Percentiles rank a stretch among this genome's conserved stretches.
Evolutionary conservation across 1,284 basidiomycete genomes (phyloP).

Genomic region (Pseudozyma sp.): DNA sequence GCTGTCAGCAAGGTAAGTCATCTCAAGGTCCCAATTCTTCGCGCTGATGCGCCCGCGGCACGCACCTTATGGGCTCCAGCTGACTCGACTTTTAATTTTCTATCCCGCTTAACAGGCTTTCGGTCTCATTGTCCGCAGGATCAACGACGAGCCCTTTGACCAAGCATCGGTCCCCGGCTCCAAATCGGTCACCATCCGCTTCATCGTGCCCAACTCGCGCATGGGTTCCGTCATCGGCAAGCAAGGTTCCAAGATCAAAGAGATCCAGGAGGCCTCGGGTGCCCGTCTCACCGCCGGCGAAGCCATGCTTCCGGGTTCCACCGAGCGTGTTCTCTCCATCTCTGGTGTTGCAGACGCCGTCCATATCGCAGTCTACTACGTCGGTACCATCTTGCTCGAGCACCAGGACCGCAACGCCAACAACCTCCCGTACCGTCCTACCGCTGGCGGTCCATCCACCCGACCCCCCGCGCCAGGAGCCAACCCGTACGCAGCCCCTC

Average conservation of each 20-base stretch:
- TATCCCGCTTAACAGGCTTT: conserved; percentile 79
- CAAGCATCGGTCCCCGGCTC: conserved; percentile 96
- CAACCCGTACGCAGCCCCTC: conserved; percentile 23
- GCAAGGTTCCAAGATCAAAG: conserved; percentile 97
- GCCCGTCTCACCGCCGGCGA: conserved; percentile 96
- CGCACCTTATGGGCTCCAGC: not conserved
- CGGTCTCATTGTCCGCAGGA: conserved; percentile 95
- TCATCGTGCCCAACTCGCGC: conserved; percentile 96
- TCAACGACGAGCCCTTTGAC: conserved; percentile 99
- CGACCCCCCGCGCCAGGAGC: conserved; percentile 20
- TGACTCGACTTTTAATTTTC: not conserved
- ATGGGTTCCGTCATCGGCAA: conserved; percentile 99
- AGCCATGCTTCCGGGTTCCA: conserved; percentile 98
- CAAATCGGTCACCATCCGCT: conserved; percentile 96
- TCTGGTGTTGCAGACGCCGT: conserved; percentile 99
- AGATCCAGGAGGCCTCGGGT: conserved; percentile 98
- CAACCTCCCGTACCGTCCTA: conserved; percentile 69
- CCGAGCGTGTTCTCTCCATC: conserved; percentile 90
- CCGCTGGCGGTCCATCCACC: conserved; percentile 45
- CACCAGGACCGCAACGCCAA: conserved; percentile 77
- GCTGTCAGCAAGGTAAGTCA: conserved; percentile 90
- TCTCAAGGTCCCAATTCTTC: too few species aligned
- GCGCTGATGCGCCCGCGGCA: not conserved
- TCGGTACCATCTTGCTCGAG: conserved; percentile 95
- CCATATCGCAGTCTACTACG: conserved; percentile 99